These are phyloP conservation scores for Paramyrothecium roridum DNA, from an alignment of 2,329 filamentous ascomycete species.

Conservation along the genomic window DNA sequence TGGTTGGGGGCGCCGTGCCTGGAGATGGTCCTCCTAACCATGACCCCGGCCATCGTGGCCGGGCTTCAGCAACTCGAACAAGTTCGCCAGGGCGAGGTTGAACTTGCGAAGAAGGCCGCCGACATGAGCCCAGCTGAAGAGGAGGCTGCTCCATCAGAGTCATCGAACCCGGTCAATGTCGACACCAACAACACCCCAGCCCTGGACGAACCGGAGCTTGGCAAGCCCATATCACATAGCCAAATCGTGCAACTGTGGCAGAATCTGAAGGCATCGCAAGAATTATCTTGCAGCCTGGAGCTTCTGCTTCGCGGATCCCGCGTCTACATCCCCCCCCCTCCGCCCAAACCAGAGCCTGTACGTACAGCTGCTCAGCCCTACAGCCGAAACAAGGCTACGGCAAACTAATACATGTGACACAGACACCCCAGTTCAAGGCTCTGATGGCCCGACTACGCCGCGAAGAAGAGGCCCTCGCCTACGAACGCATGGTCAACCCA, in stretches of 20 bases:
- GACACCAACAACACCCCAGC: constrained; percentile 46
- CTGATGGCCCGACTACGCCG: constrained; percentile 82
- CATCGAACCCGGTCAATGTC: too few relatives aligned
- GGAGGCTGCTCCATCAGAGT: constrained; percentile 5
- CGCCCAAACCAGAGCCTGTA: constrained; percentile 75
- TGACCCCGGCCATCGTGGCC: constrained; percentile 66
- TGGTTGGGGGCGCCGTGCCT: neutral
- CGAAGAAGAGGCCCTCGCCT: constrained; percentile 78
- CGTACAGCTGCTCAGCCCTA: constrained; percentile 20
- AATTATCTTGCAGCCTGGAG: constrained; percentile 55
- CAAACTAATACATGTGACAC: constrained; percentile 2
- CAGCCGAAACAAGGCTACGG: too few relatives aligned
- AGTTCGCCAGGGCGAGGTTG: neutral
- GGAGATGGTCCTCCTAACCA: constrained; percentile 73
- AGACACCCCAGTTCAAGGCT: constrained; percentile 80
- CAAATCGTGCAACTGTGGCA: constrained; percentile 65
- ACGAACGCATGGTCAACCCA: constrained; percentile 75
- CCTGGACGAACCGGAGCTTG: constrained; percentile 48
- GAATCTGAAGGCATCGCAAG: constrained; percentile 35
- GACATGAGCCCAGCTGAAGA: constrained; percentile 11
- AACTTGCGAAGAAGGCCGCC: neutral
- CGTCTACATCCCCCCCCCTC: constrained; percentile 76
- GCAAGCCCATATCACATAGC: constrained; percentile 68
- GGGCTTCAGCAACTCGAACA: constrained; percentile 43
- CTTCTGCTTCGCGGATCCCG: constrained; percentile 66